Conservation (phyloP, 805 yeast genomes). For the Cyberlindnera bimundalis region DNA sequence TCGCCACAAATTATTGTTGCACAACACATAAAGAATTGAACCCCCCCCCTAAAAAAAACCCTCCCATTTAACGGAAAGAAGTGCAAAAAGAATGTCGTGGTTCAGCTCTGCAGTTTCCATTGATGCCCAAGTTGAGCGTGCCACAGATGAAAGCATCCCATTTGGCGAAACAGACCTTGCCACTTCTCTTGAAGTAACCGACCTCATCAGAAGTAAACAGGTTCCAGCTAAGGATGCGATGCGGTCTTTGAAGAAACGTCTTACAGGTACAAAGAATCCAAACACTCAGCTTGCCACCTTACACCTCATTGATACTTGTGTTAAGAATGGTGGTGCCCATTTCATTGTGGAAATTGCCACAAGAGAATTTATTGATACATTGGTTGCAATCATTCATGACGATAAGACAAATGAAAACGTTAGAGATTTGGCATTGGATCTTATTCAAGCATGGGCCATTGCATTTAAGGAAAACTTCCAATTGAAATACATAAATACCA, state of each 20-base stretch:
- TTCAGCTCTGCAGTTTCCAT: conserved; percentile 19
- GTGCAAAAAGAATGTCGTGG: conserved; percentile 25
- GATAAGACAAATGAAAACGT: conserved; percentile 48
- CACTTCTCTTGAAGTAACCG: conserved; percentile 80
- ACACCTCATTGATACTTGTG: conserved; percentile 77
- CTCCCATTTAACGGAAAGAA: too few relatives aligned
- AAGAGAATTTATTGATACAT: conserved; percentile 81
- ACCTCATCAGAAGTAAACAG: conserved; percentile 76
- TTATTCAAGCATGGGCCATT: conserved; percentile 74
- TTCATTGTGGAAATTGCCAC: conserved; percentile 76
- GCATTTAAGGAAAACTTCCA: conserved; percentile 69
- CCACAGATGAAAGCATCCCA: conserved; percentile 89
- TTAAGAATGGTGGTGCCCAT: conserved; percentile 89
- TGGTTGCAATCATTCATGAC: conserved; percentile 45
- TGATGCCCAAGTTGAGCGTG: conserved; percentile 61
- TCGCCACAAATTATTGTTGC: too few relatives aligned
- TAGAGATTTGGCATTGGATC: conserved; percentile 53
- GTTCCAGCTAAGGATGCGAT: conserved; percentile 78
- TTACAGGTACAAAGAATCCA: conserved; percentile 66
- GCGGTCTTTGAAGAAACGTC: conserved; percentile 75
- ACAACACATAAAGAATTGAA: too few relatives aligned
- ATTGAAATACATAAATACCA: conserved; percentile 57
- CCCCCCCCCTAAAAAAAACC: too few relatives aligned
- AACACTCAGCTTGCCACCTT: conserved; percentile 74
- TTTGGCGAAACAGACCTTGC: conserved; percentile 82